Conservation (phyloP, 148 eudicot species). For the Persicaria tinctoria region DNA sequence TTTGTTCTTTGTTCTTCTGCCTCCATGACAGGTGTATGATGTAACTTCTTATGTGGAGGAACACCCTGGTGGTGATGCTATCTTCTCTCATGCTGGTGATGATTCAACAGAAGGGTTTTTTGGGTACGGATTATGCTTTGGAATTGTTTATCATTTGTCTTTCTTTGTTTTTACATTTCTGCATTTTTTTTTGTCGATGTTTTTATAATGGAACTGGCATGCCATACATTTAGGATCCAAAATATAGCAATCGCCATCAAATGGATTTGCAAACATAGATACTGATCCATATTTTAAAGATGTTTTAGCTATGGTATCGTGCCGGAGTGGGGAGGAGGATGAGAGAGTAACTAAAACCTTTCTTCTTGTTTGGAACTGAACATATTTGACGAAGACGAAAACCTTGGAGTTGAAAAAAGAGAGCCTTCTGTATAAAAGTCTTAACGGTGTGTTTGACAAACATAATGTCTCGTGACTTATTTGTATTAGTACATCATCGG, state of each 20-base stretch:
- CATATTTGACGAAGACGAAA: background rate
- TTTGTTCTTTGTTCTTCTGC: background rate
- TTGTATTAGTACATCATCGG: too few relatives aligned
- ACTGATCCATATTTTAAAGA: too few relatives aligned
- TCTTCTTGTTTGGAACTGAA: background rate
- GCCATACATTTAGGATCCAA: background rate
- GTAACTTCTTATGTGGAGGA: slow-evolving; percentile 92
- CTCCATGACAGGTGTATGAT: slow-evolving; percentile 68
- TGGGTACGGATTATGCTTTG: slow-evolving; percentile 41
- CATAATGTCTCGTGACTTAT: too few relatives aligned
- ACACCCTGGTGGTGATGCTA: slow-evolving; percentile 99
- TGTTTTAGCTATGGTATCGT: background rate
- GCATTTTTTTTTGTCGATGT: background rate
- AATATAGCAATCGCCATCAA: background rate
- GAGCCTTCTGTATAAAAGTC: background rate
- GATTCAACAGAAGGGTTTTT: slow-evolving; percentile 92
- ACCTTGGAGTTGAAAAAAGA: background rate
- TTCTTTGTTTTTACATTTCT: background rate
- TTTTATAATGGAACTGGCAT: slow-evolving; percentile 1
- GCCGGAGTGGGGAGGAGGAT: background rate
- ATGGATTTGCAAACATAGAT: background rate
- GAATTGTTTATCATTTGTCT: background rate
- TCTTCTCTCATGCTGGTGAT: slow-evolving; percentile 82
- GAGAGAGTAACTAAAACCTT: background rate
- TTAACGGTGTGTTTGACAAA: too few relatives aligned